Base-by-base conservation (phyloP, 345 rosid genomes). In the Anastatica hierochuntica region DNA sequence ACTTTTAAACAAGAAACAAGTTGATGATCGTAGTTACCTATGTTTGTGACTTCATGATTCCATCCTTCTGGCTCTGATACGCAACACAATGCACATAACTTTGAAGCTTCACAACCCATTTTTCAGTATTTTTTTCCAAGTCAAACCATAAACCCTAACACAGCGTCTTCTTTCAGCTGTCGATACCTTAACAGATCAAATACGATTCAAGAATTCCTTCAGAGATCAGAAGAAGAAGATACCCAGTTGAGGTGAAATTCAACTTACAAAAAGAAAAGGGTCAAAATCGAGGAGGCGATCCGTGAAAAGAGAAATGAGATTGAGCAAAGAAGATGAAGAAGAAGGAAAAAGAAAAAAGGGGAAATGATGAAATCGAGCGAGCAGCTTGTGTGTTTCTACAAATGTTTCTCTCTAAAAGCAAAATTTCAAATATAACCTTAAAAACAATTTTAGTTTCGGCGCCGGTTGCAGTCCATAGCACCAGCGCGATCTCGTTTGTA, bases 71-170 rank as follows among this genome's bases (percentile, higher is more conserved):
- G 77, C 57, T 77, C 86, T 12, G 84, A 79, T 51, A 69, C 76
- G 62, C 73, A 72, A 60, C 95, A 85, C 54, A 88, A 90, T 0
- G 72, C 56, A 12, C 78, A 56, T 40, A 90, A 55, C 69, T 75
- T 85, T 20, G 90, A 79, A 47, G 78, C 77, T 42, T 64, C 79
- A 68, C 84, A 62, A 49, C 79, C 79, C 79, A 75, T 75, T 58
- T 63, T 53, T 63, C 27, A 50, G 37, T 48, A n/a, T n/a, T n/a
- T n/a, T n/a, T n/a, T n/a, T n/a, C n/a, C n/a, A n/a, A n/a, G 51
- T 61, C 67, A 67, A 61, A 67, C 57, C 62, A 60, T 63, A 69
- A 56, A 63, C 69, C 63, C 68, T 50, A 56, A 43, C 3, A 31
- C 12, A 14, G 19, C 49, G 40, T 37, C 56, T 26, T 24, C 27